Percentiles rank a stretch among this genome's conserved stretches.
These are phyloP conservation scores for Aurantiochytrium sp. DNA, from an alignment of 108 stramenopile genomes.

Conservation along the genomic window DNA sequence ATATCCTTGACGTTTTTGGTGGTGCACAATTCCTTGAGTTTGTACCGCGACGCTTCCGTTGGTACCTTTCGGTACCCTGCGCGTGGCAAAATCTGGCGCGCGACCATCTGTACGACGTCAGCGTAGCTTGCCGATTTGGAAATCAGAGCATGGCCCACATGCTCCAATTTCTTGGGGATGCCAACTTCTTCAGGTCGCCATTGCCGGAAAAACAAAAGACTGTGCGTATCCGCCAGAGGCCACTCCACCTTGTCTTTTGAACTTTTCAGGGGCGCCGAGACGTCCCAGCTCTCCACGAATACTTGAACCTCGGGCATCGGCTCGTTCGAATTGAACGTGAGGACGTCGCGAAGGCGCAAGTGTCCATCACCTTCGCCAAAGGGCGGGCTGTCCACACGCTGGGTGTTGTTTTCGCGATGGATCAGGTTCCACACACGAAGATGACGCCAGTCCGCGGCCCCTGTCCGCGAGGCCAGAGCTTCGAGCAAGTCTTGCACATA, in stretches of 20 bases:
- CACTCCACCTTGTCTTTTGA: background rate
- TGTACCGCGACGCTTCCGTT: background rate
- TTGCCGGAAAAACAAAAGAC: background rate
- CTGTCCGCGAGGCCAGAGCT: background rate
- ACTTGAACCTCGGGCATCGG: background rate
- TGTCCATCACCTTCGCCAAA: background rate
- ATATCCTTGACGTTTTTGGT: background rate
- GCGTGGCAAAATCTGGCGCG: background rate
- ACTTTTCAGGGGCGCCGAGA: background rate
- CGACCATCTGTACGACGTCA: background rate
- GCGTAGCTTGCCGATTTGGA: background rate
- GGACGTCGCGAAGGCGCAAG: background rate
- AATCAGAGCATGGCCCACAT: background rate
- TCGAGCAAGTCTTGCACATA: background rate
- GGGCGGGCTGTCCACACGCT: background rate
- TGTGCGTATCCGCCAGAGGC: background rate
- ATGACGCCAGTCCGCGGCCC: background rate
- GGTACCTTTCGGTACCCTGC: background rate
- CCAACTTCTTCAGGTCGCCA: background rate
- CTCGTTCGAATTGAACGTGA: background rate
- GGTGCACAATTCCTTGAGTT: background rate
- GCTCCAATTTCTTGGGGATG: background rate
- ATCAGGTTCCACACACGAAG: background rate
- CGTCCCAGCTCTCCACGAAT: background rate
- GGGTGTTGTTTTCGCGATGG: background rate